phyloP scores from a whole-genome alignment of 306 rosid species.

The Trifolium fragiferum region DNA sequence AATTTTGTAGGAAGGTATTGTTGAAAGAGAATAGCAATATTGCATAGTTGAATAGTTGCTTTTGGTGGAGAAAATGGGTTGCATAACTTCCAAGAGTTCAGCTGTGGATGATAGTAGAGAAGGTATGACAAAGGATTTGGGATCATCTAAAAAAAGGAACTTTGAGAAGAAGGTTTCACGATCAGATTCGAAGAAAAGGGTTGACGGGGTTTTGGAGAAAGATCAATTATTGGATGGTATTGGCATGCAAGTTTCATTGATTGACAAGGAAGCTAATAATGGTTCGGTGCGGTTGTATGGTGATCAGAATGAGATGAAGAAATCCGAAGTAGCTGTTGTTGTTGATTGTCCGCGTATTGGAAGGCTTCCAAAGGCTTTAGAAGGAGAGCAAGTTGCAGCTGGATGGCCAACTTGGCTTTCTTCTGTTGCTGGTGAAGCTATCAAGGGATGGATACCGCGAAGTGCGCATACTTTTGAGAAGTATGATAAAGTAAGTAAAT shows the following conservation, averaged over 20 bases:
- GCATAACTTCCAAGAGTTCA: conserved; percentile 62
- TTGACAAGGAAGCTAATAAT: conserved; percentile 54
- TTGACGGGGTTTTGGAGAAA: conserved; percentile 54
- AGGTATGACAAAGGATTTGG: conserved; percentile 52
- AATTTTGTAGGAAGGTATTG: conserved; percentile 27
- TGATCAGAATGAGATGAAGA: conserved; percentile 56
- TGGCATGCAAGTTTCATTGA: conserved; percentile 51
- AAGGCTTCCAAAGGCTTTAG: conserved; percentile 65
- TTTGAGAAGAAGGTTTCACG: conserved; percentile 47
- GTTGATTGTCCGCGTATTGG: conserved; percentile 57
- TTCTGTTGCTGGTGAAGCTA: conserved; percentile 83
- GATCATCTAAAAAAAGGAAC: conserved; percentile 50
- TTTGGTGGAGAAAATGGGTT: conserved; percentile 66
- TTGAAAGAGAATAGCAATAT: conserved; percentile 31
- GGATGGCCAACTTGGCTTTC: conserved; percentile 99
- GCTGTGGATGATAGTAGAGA: conserved; percentile 67
- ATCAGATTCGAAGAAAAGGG: conserved; percentile 60
- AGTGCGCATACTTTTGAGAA: conserved; percentile 79
- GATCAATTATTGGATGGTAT: conserved; percentile 45
- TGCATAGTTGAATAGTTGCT: conserved; percentile 31
- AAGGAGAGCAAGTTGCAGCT: conserved; percentile 88
- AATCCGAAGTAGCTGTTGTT: conserved; percentile 40
- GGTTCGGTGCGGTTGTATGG: conserved; percentile 53
- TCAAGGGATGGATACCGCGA: conserved; percentile 86
- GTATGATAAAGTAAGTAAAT: conserved; percentile 73